These are phyloP conservation scores for Candida khao-thaluensis DNA, from an alignment of 805 yeast species.

Conservation along the genomic window DNA sequence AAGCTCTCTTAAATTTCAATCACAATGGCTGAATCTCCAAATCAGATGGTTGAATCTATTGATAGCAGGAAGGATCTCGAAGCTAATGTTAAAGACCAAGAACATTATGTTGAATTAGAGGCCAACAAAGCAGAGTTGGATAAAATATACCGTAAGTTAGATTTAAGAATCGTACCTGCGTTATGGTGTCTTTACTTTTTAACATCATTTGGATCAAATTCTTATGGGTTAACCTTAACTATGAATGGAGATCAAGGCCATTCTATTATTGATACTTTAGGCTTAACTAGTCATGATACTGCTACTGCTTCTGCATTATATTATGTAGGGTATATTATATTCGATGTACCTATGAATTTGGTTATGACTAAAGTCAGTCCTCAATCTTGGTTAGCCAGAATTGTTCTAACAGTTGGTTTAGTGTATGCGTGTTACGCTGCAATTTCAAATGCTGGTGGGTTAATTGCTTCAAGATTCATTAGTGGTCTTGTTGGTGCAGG, in stretches of 20 bases:
- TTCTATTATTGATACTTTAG: slow-evolving; percentile 53
- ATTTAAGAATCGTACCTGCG: slow-evolving; percentile 74
- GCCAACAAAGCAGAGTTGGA: slow-evolving; percentile 39
- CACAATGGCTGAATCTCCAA: neutral
- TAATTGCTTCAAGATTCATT: slow-evolving; percentile 69
- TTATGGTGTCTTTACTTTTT: slow-evolving; percentile 77
- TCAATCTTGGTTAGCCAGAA: slow-evolving; percentile 80
- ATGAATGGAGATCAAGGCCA: slow-evolving; percentile 68
- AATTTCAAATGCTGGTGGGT: slow-evolving; percentile 52
- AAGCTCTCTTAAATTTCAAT: neutral
- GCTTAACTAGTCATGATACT: slow-evolving; percentile 53
- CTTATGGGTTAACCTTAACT: slow-evolving; percentile 76
- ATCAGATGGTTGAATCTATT: slow-evolving; percentile 1
- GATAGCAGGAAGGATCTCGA: neutral
- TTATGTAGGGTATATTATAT: slow-evolving; percentile 79
- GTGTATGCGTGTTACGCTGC: slow-evolving; percentile 75
- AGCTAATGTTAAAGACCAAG: neutral
- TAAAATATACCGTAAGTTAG: slow-evolving; percentile 59
- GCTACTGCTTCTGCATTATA: slow-evolving; percentile 78
- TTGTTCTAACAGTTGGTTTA: slow-evolving; percentile 71
- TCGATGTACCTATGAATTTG: slow-evolving; percentile 87
- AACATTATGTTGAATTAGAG: slow-evolving; percentile 1
- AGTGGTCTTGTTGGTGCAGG: slow-evolving; percentile 82
- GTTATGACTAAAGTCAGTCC: slow-evolving; percentile 82
- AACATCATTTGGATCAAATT: slow-evolving; percentile 73